Conservation (phyloP, 371 early-diverging fungal species). For the Mucor plumbeus region DNA sequence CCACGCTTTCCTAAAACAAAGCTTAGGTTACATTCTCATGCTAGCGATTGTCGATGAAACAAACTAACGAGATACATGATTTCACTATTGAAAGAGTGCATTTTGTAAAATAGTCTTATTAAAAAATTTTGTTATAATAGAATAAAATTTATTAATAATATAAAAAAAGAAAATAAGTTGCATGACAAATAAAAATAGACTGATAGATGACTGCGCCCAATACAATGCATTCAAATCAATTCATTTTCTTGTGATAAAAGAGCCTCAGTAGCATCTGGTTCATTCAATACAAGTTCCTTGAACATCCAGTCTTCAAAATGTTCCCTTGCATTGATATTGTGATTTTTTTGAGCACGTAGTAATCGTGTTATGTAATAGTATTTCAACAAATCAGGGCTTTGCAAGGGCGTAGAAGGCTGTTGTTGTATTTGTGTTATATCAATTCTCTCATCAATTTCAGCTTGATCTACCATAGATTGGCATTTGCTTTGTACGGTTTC, state of each 20-base stretch:
- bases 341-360: neutral
- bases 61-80: neutral
- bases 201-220: too few species aligned
- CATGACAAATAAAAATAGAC: too few species aligned
- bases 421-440: constrained; percentile 1
- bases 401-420: neutral
- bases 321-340: neutral
- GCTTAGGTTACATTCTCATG: neutral
- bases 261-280: neutral
- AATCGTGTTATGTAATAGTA: constrained; percentile 3
- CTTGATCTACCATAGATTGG: neutral
- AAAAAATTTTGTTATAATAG: too few species aligned
- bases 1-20: constrained; percentile 1
- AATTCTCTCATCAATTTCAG: constrained; percentile 10
- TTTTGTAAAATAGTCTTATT: too few species aligned
- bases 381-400: constrained; percentile 8
- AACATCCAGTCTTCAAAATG: constrained; percentile 8
- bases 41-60: neutral
- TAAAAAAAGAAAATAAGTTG: too few species aligned
- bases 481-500: neutral
- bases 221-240: neutral
- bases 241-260: neutral
- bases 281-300: neutral
- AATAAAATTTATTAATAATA: too few species aligned
- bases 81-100: too few species aligned